phyloP scores from a whole-genome alignment of 2,329 filamentous ascomycete genomes.

The Aspergillus pseudoviridinutans region DNA sequence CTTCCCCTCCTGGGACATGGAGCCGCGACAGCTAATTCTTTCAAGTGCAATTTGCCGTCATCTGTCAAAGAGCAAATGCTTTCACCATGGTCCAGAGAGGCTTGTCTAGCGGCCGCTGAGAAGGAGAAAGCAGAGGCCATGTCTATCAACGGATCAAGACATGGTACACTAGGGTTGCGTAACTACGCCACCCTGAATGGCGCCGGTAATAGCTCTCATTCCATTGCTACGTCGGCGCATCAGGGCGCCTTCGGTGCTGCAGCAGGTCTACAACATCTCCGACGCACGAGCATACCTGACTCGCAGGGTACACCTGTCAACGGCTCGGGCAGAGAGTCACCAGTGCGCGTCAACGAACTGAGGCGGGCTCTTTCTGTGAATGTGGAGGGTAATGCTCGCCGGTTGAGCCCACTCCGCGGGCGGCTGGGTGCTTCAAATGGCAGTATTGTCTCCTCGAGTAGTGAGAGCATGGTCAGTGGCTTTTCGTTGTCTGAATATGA shows the following conservation, averaged over 20 bases:
- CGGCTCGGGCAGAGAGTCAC: conserved; percentile 41
- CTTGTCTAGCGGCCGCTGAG: conserved; percentile 64
- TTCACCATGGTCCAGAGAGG: conserved; percentile 73
- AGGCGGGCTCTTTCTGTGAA: conserved; percentile 45
- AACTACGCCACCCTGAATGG: conserved; percentile 27
- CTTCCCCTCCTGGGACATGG: conserved; percentile 57
- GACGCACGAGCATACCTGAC: conserved; percentile 37
- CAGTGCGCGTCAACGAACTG: conserved; percentile 47
- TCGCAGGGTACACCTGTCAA: conserved; percentile 29
- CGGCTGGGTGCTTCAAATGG: conserved; percentile 30
- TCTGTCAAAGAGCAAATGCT: conserved; percentile 72
- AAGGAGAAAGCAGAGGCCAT: conserved; percentile 64
- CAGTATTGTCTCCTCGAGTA: conserved; percentile 38
- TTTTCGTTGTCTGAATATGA: conserved; percentile 36
- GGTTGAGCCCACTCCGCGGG: conserved; percentile 42
- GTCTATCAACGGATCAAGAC: conserved; percentile 72
- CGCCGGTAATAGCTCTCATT: conserved; percentile 28
- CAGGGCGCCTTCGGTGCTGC: conserved; percentile 22
- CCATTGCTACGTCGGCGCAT: conserved; percentile 18
- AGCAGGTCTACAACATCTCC: conserved; percentile 26
- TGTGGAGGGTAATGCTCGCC: conserved; percentile 30
- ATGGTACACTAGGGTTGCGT: conserved; percentile 48
- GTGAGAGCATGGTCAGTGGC: conserved; percentile 44
- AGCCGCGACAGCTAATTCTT: conserved; percentile 30
- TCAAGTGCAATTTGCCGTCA: conserved; percentile 54